Conservation (phyloP, 768 basidiomycete genomes). For the Tylopilus rubrobrunneus region DNA sequence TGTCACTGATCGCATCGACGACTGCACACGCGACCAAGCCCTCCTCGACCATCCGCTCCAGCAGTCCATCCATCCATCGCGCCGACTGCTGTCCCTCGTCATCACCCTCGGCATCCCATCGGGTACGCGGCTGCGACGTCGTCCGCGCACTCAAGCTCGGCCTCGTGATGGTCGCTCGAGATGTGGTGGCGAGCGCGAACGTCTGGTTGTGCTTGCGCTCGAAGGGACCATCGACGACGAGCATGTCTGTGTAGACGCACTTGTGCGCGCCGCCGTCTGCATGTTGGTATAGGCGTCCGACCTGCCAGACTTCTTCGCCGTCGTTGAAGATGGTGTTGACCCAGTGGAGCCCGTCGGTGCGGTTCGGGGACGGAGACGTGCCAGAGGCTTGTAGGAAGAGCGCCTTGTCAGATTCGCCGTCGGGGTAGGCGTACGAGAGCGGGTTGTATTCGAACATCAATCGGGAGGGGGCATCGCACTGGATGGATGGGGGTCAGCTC, state of each 20-base stretch:
- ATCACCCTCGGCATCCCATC: neutral
- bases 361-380: neutral
- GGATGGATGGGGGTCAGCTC: too few species aligned
- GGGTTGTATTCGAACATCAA: slow-evolving; percentile 21
- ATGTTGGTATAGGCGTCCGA: slow-evolving; percentile 20
- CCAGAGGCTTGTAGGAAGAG: slow-evolving; percentile 22
- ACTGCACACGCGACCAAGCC: slow-evolving; percentile 8
- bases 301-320: slow-evolving; percentile 27
- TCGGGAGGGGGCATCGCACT: slow-evolving; percentile 2
- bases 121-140: slow-evolving; percentile 13
- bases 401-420: slow-evolving; percentile 25
- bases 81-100: slow-evolving; percentile 6
- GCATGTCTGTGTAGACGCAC: slow-evolving; percentile 28
- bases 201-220: slow-evolving; percentile 10
- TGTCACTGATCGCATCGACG: slow-evolving; percentile 12
- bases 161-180: slow-evolving; percentile 26
- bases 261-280: slow-evolving; percentile 2
- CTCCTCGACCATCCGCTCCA: slow-evolving; percentile 15
- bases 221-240: slow-evolving; percentile 18
- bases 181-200: slow-evolving; percentile 11
- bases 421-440: slow-evolving; percentile 19
- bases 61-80: slow-evolving; percentile 18
- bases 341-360: slow-evolving; percentile 24
- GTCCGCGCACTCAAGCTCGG: slow-evolving; percentile 24
- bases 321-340: slow-evolving; percentile 21